Conservation (phyloP, 176 grass and related monocot species). For the Zoysia pacifica region DNA sequence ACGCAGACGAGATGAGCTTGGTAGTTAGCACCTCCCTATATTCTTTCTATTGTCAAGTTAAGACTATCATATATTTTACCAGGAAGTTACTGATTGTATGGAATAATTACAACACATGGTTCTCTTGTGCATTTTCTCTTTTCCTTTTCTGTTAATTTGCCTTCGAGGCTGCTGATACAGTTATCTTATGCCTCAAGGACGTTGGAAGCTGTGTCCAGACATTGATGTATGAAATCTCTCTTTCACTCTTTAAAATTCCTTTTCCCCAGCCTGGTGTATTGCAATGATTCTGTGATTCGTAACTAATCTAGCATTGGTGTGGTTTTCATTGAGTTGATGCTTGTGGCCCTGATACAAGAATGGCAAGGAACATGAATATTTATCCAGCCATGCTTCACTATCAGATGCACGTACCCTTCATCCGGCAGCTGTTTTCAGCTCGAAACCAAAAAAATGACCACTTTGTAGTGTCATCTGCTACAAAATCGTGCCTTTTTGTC, state of each 20-base stretch:
- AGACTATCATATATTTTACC: slow-evolving; percentile 43
- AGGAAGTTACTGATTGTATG: slow-evolving; percentile 56
- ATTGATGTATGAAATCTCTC: slow-evolving; percentile 18
- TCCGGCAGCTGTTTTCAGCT: too few species aligned
- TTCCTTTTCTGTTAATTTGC: slow-evolving; percentile 31
- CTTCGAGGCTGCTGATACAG: slow-evolving; percentile 38
- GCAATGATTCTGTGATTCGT: too few species aligned
- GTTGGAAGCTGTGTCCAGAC: slow-evolving; percentile 9
- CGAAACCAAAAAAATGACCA: too few species aligned
- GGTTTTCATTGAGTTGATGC: too few species aligned
- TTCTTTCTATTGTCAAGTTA: slow-evolving; percentile 49
- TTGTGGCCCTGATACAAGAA: too few species aligned
- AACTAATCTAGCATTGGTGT: too few species aligned
- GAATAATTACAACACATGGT: slow-evolving; percentile 74
- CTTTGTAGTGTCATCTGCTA: too few species aligned
- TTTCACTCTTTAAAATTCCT: background rate
- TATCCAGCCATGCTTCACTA: too few species aligned
- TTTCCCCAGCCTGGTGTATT: background rate
- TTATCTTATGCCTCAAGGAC: slow-evolving; percentile 47
- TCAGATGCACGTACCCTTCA: too few species aligned
- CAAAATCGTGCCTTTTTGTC: too few species aligned
- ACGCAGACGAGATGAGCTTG: slow-evolving; percentile 75
- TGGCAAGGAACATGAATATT: too few species aligned
- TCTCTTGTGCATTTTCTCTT: slow-evolving; percentile 37
- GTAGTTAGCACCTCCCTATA: slow-evolving; percentile 46